phyloP scores from a whole-genome alignment of 495 filamentous ascomycete species.

The Aspergillus steynii region DNA sequence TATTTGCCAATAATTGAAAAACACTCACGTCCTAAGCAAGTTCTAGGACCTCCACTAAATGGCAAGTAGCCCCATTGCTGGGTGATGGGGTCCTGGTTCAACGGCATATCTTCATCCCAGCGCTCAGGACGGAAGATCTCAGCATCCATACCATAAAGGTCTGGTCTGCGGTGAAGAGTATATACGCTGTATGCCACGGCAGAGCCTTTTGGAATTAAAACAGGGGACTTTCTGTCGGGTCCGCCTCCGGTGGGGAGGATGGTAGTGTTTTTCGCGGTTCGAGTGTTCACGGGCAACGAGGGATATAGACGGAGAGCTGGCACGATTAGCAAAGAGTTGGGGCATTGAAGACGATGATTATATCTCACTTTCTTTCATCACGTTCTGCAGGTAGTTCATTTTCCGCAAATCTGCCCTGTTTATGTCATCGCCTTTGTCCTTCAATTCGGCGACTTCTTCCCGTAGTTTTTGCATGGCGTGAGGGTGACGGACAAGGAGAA shows the following conservation, averaged over 20 bases:
- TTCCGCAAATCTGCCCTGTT: no score
- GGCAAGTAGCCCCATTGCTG: background rate
- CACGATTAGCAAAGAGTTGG: no score
- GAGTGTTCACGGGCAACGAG: background rate
- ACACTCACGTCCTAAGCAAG: background rate
- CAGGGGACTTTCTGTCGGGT: background rate
- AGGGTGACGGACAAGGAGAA: no score
- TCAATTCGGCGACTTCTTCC: no score
- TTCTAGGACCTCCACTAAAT: background rate
- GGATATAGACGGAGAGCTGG: slow-evolving; percentile 1
- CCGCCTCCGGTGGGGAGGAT: background rate
- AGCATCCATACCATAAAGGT: background rate
- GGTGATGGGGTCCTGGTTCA: no score
- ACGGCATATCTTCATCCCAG: background rate
- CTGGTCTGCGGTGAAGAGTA: background rate
- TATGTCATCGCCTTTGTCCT: no score
- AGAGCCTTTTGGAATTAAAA: background rate
- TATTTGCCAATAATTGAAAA: background rate
- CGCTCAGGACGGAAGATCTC: background rate
- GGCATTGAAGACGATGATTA: no score
- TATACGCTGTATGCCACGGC: background rate
- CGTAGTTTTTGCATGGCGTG: no score
- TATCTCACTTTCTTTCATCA: no score
- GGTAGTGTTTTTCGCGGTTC: background rate
- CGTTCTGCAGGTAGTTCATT: no score